Conservation (phyloP, 371 early-diverging fungal species). For the Apophysomyces trapeziformis region DNA sequence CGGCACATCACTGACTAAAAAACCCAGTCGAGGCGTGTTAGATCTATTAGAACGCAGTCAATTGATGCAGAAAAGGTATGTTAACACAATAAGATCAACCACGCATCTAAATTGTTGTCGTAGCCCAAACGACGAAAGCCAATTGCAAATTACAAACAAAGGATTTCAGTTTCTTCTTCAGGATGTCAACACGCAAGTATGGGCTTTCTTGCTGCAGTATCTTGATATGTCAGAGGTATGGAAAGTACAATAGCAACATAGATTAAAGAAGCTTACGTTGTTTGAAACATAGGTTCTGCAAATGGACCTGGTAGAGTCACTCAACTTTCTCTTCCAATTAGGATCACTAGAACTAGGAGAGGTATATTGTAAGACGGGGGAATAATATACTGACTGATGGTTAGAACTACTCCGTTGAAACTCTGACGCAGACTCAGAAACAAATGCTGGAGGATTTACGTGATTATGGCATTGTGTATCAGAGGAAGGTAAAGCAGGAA, state of each 20-base stretch:
- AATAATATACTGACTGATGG: not conserved
- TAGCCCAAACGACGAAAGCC: conserved; percentile 22
- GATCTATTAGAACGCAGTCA: conserved; percentile 76
- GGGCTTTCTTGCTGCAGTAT: conserved; percentile 95
- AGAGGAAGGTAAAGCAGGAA: conserved; percentile 63
- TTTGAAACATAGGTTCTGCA: conserved; percentile 56
- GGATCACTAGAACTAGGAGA: conserved; percentile 89
- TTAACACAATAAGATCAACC: conserved; percentile 1
- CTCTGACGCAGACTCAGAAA: conserved; percentile 82
- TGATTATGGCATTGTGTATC: conserved; percentile 91
- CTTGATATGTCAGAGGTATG: conserved; percentile 80
- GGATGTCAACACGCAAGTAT: conserved; percentile 92
- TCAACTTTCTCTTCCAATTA: conserved; percentile 91
- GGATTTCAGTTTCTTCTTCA: conserved; percentile 97
- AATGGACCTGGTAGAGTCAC: conserved; percentile 91
- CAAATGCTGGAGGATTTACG: conserved; percentile 87
- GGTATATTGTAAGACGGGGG: conserved; percentile 32
- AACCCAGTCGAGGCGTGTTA: conserved; percentile 77
- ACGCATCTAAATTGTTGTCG: not conserved
- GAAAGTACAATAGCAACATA: not conserved
- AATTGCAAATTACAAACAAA: conserved; percentile 83
- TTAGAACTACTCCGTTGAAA: conserved; percentile 84
- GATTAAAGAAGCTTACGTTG: not conserved
- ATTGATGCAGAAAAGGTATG: conserved; percentile 72
- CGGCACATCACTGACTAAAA: conserved; percentile 76